A percentile compares a stretch with the other conserved stretches of the same genome.
phyloP scores from a whole-genome alignment of 2,329 filamentous ascomycete genomes.

The Exophiala sideris region DNA sequence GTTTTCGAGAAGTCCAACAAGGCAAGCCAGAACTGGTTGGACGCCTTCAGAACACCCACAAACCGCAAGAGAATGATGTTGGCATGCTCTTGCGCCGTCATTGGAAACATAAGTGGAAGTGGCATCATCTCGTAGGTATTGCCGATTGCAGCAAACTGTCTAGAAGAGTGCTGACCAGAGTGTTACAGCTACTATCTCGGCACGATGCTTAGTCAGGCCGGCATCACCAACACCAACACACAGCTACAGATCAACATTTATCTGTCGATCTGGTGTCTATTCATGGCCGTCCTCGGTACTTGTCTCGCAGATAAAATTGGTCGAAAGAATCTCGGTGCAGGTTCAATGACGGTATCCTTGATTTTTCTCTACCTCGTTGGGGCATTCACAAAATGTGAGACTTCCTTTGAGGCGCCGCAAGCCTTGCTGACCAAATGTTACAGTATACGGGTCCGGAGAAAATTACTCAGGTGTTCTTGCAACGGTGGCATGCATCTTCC shows the following conservation, averaged over 20 bases:
- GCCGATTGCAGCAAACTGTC: neutral
- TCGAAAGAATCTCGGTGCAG: conserved; percentile 37
- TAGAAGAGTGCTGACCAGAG: conserved; percentile 35
- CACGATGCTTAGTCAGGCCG: conserved; percentile 44
- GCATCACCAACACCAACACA: conserved; percentile 41
- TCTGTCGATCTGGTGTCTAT: conserved; percentile 49
- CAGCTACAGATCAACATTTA: conserved; percentile 51
- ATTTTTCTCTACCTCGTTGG: conserved; percentile 52
- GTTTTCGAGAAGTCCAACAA: conserved; percentile 6
- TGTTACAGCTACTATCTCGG: conserved; percentile 38
- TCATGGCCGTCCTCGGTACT: conserved; percentile 42
- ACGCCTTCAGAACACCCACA: neutral
- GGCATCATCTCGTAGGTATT: conserved; percentile 4
- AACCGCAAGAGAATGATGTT: conserved; percentile 4
- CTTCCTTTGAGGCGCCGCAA: neutral
- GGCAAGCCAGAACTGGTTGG: neutral
- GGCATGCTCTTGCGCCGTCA: conserved; percentile 3
- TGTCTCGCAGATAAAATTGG: conserved; percentile 44
- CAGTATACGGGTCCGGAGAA: conserved; percentile 34
- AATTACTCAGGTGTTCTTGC: conserved; percentile 40
- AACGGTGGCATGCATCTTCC: conserved; percentile 35
- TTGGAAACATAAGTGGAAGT: conserved; percentile 9
- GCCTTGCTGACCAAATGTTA: neutral
- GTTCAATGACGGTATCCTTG: conserved; percentile 36
- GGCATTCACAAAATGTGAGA: conserved; percentile 42